Percentiles rank a stretch among this genome's conserved stretches.
Evolutionary conservation across 75 land plant species (phyloP).

Genomic region (Selaginella moellendorffii): DNA sequence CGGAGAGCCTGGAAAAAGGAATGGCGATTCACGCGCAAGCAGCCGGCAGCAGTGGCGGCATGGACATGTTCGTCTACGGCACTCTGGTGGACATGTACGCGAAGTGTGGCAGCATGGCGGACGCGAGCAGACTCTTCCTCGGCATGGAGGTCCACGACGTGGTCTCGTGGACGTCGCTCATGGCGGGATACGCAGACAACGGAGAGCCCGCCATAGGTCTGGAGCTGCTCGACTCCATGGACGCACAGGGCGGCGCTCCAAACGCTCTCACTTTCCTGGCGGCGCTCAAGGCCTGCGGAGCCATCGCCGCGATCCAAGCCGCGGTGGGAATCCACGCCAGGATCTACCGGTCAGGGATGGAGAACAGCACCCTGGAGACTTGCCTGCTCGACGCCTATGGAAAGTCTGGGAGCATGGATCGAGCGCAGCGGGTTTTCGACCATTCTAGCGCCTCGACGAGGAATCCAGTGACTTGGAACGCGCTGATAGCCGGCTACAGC

Average conservation of each 20-base stretch:
- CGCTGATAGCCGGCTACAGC: neutral
- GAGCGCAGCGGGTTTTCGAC: neutral
- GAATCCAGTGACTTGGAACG: neutral
- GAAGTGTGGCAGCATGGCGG: conserved; percentile 2
- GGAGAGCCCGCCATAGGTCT: neutral
- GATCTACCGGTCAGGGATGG: neutral
- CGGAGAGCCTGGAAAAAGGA: neutral
- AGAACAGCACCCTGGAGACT: neutral
- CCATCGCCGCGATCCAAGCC: neutral
- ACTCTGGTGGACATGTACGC: conserved; percentile 8
- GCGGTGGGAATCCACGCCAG: neutral
- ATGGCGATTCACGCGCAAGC: neutral
- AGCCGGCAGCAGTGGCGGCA: neutral
- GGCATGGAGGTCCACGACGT: neutral
- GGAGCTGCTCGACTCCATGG: neutral
- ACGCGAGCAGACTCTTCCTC: neutral
- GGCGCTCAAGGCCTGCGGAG: neutral
- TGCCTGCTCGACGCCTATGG: neutral
- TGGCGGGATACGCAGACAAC: neutral
- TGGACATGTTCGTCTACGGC: neutral
- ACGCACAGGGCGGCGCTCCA: neutral
- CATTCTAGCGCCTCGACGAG: neutral
- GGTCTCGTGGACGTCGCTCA: conserved; percentile 5
- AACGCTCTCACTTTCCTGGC: neutral
- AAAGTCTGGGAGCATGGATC: neutral